Base-by-base conservation (phyloP, 2,329 filamentous ascomycete species). In the Colletotrichum sublineola region DNA sequence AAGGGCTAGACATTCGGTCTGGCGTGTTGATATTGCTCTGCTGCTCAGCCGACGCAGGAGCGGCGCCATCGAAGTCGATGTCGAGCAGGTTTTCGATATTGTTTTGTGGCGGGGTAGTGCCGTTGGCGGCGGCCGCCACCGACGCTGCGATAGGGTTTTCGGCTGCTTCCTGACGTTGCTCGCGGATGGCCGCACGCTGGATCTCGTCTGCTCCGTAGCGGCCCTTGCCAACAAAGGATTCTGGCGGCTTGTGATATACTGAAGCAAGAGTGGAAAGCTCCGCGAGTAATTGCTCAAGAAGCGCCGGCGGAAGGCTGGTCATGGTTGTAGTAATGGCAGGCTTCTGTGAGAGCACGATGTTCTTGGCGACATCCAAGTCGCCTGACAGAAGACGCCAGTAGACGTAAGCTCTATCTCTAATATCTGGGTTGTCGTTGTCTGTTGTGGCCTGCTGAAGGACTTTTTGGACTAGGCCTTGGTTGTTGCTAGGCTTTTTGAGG, bases 331-430 rank as follows among this genome's bases (percentile, higher is more conserved):
- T 92, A 79, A 99, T 99, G 40, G 95, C 93, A 6, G 96, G 96
- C 81, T 98, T 97, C 76, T 97, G 93, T 5, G 96, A 97, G 46
- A 99, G 90, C 55, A 99, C 91, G 76, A 99, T 94, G 77, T 90
- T 95, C 92, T 79, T 98, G 71, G 96, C 95, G 74, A 97, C 89
- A 75, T 96, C 92, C 40, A 96, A 90, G 79, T 98, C 96, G 68
- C 94, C 96, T 31, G 96, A 98, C 11, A 99, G 86, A 63, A 99
- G 87, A 80, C 96, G 93, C 96, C 96, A 99, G 86, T 99, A 99
- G 52, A 98, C 94, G 80, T 98, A 99, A 68, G 96, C 96, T 82
- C 96, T 91, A 82, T 99, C 96, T 77, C 96, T 92, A 77, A 98
- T 97, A 83, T 99, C 96, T 0, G 96, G 96, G 80, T 99, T 99